Conservation (phyloP, 1,284 basidiomycete species). For the Leccinum fallax region DNA sequence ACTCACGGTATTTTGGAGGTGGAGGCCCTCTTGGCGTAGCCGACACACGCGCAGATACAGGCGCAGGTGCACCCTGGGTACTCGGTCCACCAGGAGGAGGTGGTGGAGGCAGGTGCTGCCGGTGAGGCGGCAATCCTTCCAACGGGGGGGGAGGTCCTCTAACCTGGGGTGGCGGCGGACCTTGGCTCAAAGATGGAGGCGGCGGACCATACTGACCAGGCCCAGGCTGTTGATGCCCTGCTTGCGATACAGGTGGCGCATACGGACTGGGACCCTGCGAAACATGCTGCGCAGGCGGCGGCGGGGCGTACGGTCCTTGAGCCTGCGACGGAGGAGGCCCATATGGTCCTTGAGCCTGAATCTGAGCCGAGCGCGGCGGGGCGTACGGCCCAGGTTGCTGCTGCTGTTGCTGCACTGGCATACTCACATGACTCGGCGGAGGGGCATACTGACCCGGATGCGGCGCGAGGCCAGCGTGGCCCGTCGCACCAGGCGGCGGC, state of each 20-base stretch:
- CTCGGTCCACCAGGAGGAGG: slow-evolving; percentile 47
- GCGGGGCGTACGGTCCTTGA: slow-evolving; percentile 36
- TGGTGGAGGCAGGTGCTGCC: slow-evolving; percentile 32
- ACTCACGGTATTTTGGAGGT: slow-evolving; percentile 85
- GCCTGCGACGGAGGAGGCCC: slow-evolving; percentile 19
- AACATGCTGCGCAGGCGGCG: slow-evolving; percentile 8
- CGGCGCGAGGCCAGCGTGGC: slow-evolving; percentile 31
- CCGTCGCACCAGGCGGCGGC: slow-evolving; percentile 42
- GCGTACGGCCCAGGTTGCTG: slow-evolving; percentile 42
- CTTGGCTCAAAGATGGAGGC: slow-evolving; percentile 19
- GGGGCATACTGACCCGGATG: slow-evolving; percentile 37
- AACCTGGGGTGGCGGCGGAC: slow-evolving; percentile 18
- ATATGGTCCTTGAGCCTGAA: slow-evolving; percentile 15
- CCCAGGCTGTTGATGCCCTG: slow-evolving; percentile 7
- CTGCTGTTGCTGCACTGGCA: slow-evolving; percentile 34
- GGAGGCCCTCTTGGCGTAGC: slow-evolving; percentile 44
- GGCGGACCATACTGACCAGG: slow-evolving; percentile 21
- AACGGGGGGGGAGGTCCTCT: slow-evolving; percentile 26
- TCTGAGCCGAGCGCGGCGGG: slow-evolving; percentile 27
- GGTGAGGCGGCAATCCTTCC: slow-evolving; percentile 24
- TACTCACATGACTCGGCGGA: slow-evolving; percentile 23
- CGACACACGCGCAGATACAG: slow-evolving; percentile 37
- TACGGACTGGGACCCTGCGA: slow-evolving; percentile 14
- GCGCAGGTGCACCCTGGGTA: slow-evolving; percentile 16
- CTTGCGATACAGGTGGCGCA: slow-evolving; percentile 22